phyloP scores from a whole-genome alignment of 768 basidiomycete genomes.

The Sistotremastrum niveocremeum region DNA sequence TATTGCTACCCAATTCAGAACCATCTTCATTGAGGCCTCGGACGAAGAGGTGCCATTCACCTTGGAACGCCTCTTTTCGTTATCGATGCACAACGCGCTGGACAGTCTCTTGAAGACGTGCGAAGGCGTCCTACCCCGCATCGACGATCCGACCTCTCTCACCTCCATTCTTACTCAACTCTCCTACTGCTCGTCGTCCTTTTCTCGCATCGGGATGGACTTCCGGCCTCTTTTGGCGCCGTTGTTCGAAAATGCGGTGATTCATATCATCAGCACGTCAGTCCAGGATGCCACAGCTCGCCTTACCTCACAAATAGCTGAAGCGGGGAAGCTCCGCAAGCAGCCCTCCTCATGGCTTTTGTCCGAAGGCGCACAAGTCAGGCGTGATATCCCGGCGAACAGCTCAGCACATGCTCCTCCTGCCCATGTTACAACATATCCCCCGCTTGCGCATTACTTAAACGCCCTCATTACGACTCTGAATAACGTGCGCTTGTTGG shows the following conservation, averaged over 20 bases:
- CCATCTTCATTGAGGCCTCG: constrained; percentile 43
- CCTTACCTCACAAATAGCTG: constrained; percentile 10
- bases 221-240: constrained; percentile 58
- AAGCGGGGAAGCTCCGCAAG: constrained; percentile 8
- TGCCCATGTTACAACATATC: constrained; percentile 42
- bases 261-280: constrained; percentile 39
- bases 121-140: constrained; percentile 42
- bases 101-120: constrained; percentile 58
- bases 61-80: constrained; percentile 59
- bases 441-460: constrained; percentile 57
- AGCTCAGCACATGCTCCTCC: constrained; percentile 46
- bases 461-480: constrained; percentile 64
- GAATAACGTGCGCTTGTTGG: constrained; percentile 72
- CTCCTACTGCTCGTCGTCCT: constrained; percentile 85
- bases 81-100: constrained; percentile 46
- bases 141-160: constrained; percentile 47
- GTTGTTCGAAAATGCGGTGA: constrained; percentile 55
- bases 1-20: constrained; percentile 76
- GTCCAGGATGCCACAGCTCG: constrained; percentile 26
- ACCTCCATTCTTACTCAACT: constrained; percentile 84
- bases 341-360: constrained; percentile 9
- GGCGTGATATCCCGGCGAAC: neutral
- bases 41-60: too few species aligned
- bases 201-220: constrained; percentile 84
- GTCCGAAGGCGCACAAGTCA: constrained; percentile 11